Percentiles rank a stretch among this genome's conserved stretches.
Conservation (phyloP, 176 grass and related monocot genomes). For the Tillandsia fasciculata region DNA sequence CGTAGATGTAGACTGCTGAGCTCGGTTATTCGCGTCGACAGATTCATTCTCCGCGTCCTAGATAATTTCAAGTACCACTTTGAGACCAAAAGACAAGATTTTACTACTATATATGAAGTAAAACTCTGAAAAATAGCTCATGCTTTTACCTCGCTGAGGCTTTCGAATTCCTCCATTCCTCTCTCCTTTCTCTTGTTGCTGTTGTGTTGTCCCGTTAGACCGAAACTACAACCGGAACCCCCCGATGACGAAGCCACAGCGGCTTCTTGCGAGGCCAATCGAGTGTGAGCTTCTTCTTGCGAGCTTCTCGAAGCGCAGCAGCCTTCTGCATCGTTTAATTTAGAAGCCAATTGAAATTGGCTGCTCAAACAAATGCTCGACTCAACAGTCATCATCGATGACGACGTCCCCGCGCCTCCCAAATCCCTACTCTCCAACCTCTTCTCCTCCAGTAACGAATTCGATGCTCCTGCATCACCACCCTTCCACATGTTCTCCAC, state of each 20-base stretch:
- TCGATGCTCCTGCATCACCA: conserved; percentile 3
- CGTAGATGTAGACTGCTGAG: conserved; percentile 30
- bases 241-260: conserved; percentile 52
- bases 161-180: conserved; percentile 29
- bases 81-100: neutral
- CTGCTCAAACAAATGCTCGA: conserved; percentile 52
- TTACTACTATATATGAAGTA: neutral
- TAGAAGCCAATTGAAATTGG: conserved; percentile 17
- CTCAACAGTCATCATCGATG: conserved; percentile 21
- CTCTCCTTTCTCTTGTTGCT: conserved; percentile 26
- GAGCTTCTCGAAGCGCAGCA: neutral
- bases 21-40: conserved; percentile 22
- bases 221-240: conserved; percentile 46
- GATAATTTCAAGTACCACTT: conserved; percentile 8
- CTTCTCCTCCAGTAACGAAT: neutral
- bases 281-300: neutral
- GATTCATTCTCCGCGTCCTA: conserved; percentile 48
- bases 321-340: conserved; percentile 11
- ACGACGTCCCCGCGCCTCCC: conserved; percentile 12
- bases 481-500: neutral
- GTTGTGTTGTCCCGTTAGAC: conserved; percentile 28
- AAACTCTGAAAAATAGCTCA: neutral
- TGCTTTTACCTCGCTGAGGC: conserved; percentile 44
- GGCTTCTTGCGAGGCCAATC: conserved; percentile 18
- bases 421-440: neutral